phyloP scores from a whole-genome alignment of 495 filamentous ascomycete genomes.

The Arthonia radiata region DNA sequence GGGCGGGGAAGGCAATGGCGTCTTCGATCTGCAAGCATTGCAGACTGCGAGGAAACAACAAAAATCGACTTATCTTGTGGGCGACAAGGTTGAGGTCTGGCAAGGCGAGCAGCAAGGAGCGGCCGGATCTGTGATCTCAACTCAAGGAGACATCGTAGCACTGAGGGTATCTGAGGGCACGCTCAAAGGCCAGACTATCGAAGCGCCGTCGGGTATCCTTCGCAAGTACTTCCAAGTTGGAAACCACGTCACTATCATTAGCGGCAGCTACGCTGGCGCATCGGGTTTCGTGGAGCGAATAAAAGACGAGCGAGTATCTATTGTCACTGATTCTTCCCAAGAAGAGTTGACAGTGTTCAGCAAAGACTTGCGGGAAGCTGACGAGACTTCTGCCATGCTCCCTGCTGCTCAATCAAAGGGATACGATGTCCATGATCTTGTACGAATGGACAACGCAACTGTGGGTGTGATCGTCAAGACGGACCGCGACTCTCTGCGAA shows the following conservation, averaged over 20 bases:
- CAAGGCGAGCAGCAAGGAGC: conserved; percentile 90
- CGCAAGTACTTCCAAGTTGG: conserved; percentile 82
- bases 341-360: conserved; percentile 94
- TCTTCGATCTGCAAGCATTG: conserved; percentile 72
- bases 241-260: conserved; percentile 97
- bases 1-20: conserved; percentile 67
- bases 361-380: conserved; percentile 81
- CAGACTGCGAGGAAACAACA: conserved; percentile 65
- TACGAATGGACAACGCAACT: conserved; percentile 77
- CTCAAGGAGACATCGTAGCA: conserved; percentile 80
- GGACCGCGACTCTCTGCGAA: conserved; percentile 70
- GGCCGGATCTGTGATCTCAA: conserved; percentile 57
- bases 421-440: conserved; percentile 77
- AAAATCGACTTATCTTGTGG: conserved; percentile 61
- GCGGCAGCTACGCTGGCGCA: conserved; percentile 82
- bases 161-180: conserved; percentile 67
- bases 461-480: conserved; percentile 88
- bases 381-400: conserved; percentile 74
- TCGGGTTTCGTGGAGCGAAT: conserved; percentile 93
- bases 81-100: conserved; percentile 86
- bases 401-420: conserved; percentile 52
- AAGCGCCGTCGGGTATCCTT: conserved; percentile 77
- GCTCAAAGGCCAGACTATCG: conserved; percentile 59
- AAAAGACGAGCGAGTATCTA: conserved; percentile 66
- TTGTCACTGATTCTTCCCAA: conserved; percentile 74